phyloP scores from a whole-genome alignment of 2,329 filamentous ascomycete genomes.

The Ophiostoma tasmaniense region DNA sequence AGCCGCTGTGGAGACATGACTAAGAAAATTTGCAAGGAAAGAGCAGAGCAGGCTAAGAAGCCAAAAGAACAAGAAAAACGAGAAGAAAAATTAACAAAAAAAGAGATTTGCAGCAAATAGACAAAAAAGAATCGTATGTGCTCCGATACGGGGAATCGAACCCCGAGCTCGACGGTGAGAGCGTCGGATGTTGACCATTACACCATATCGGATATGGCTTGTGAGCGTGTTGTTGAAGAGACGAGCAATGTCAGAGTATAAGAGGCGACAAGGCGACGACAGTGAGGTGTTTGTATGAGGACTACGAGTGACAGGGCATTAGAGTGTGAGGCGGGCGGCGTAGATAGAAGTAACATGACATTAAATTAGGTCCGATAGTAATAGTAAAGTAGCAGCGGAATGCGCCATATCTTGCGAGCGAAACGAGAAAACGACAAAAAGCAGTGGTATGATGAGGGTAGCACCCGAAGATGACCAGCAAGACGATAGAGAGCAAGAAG shows the following conservation, averaged over 20 bases:
- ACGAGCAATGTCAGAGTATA: background rate
- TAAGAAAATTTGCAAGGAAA: background rate
- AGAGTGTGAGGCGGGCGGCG: background rate
- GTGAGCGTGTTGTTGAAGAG: constrained; percentile 2
- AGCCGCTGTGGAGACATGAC: background rate
- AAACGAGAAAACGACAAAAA: background rate
- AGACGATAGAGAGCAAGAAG: background rate
- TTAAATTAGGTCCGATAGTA: background rate
- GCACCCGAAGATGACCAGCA: background rate
- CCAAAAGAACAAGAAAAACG: background rate
- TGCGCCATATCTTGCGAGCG: background rate
- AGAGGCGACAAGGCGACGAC: background rate
- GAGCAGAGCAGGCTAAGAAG: background rate
- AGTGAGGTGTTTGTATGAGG: background rate
- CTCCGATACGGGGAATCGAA: constrained; percentile 9
- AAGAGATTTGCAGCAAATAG: background rate
- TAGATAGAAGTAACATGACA: background rate
- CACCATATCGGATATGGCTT: constrained; percentile 9
- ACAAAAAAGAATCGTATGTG: background rate
- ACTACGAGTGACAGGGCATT: background rate
- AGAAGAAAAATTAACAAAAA: background rate
- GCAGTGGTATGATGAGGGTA: constrained; percentile 2
- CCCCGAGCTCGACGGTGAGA: constrained; percentile 9
- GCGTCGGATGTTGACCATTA: constrained; percentile 9
- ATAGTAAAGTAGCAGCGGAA: background rate